These are phyloP conservation scores for Leccinum insigne DNA, from an alignment of 1,284 basidiomycete genomes.

Conservation along the genomic window DNA sequence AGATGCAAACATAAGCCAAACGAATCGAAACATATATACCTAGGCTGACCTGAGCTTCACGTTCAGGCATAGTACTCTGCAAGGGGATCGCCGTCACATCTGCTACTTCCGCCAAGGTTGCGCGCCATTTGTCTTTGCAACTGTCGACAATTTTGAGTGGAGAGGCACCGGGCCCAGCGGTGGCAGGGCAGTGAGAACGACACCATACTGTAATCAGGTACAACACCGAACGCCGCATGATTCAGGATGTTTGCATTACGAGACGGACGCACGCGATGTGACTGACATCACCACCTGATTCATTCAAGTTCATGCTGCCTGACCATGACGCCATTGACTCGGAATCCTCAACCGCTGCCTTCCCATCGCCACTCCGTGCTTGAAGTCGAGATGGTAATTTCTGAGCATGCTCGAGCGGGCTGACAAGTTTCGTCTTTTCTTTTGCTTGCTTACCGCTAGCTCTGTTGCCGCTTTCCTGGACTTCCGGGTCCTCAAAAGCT, in stretches of 20 bases:
- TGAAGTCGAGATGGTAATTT: slow-evolving; percentile 28
- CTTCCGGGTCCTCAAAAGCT: not conserved
- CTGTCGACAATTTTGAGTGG: slow-evolving; percentile 13
- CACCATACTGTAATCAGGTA: slow-evolving; percentile 22
- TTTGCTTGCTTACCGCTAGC: slow-evolving; percentile 23
- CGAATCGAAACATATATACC: not conserved
- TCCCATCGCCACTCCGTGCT: not conserved
- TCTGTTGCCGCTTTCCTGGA: slow-evolving; percentile 18
- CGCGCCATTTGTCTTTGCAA: slow-evolving; percentile 3
- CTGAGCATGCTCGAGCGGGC: slow-evolving; percentile 42
- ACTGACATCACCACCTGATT: slow-evolving; percentile 33
- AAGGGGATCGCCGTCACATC: slow-evolving; percentile 49
- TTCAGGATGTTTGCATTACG: not conserved
- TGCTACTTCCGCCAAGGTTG: slow-evolving; percentile 2
- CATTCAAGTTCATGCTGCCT: not conserved
- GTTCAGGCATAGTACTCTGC: slow-evolving; percentile 58
- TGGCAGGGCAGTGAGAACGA: slow-evolving; percentile 24
- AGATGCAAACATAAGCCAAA: not conserved
- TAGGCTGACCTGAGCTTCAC: slow-evolving; percentile 40
- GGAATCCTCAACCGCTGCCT: not conserved
- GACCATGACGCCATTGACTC: not conserved
- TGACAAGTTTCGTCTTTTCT: slow-evolving; percentile 27
- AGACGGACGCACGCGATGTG: slow-evolving; percentile 38
- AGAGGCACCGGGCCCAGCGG: slow-evolving; percentile 22
- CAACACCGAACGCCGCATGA: not conserved